Percentiles rank a stretch among this genome's conserved stretches.
These are phyloP conservation scores for Monosporascus sp. DNA, from an alignment of 2,329 filamentous ascomycete genomes.

Conservation along the genomic window DNA sequence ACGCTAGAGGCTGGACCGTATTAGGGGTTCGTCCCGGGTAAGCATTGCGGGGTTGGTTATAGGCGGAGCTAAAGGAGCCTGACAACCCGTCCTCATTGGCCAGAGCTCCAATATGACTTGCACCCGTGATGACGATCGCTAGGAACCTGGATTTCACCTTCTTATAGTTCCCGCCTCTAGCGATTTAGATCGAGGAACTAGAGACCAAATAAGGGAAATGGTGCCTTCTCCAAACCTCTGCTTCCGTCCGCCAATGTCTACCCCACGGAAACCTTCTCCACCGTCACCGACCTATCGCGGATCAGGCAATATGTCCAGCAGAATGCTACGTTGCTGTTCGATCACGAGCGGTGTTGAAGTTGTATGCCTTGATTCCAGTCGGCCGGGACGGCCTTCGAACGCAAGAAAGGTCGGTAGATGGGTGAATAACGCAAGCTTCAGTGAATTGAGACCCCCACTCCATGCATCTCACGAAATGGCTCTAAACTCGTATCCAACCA, in stretches of 20 bases:
- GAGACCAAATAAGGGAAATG: background rate
- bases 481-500: too few species aligned
- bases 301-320: background rate
- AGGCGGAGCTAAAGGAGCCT: background rate
- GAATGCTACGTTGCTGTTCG: background rate
- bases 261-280: background rate
- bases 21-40: too few species aligned
- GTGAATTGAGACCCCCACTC: background rate
- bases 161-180: background rate
- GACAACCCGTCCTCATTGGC: background rate
- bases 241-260: background rate
- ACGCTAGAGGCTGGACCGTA: too few species aligned
- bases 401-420: too few species aligned
- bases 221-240: background rate
- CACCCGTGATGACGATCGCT: background rate
- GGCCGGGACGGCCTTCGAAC: too few species aligned
- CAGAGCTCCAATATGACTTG: background rate
- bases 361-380: background rate
- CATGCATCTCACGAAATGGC: background rate
- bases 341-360: background rate
- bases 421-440: too few species aligned
- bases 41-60: too few species aligned
- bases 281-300: background rate
- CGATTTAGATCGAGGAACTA: background rate
- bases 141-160: background rate